Evolutionary conservation across 352 stramenopile species (phyloP), one percentile per base, ranked within the genome.

Genomic region (Sclerospora graminicola): DNA sequence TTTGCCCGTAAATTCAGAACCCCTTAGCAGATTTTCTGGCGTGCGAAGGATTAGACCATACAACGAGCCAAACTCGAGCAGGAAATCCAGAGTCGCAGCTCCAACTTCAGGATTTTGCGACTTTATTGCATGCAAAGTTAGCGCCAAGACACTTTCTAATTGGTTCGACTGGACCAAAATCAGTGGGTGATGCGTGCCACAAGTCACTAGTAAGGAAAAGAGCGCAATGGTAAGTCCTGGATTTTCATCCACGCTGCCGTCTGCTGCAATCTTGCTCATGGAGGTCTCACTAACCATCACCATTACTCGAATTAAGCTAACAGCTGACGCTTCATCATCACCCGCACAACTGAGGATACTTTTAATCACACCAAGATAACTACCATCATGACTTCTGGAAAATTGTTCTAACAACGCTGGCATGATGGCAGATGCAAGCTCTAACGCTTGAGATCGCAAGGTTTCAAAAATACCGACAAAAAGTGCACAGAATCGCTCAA

Each of bases 11-110:
- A 74, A 64, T 32, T 82, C 74, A 7, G 57, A 35, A 0, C 51
- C 63, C 8, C 75, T 53, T 6, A 85, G 54, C 32, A 84, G 42
- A 10, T 66, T 52, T 3, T 54, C 27, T 5, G 77, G 77, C 6
- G 60, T 84, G n/a, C 74, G 67, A 50, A 83, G 52, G 29, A 86
- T 72, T 47, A 85, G 68, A 13, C 75, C 75, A 42, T 85, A 89
- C 51, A 80, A 74, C 20, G 65, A 77, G 16, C 72, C 66, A 15
- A 89, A 50, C 32, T 85, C 74, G 31, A 73, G 58, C 13, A 89
- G 34, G 21, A 89, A 78, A 27, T 76, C 60, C 11, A 89, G 51
- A 13, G 71, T 79, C 0, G 71, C 63, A 24, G 39, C 39, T 15
- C 68, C 72, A 1, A 85, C 68, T 31, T 89, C 77, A 2, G 73